Percentiles rank a stretch among this genome's conserved stretches.
These are phyloP conservation scores for Ustilago xerochloae DNA, from an alignment of 1,284 basidiomycete species.

Conservation along the genomic window DNA sequence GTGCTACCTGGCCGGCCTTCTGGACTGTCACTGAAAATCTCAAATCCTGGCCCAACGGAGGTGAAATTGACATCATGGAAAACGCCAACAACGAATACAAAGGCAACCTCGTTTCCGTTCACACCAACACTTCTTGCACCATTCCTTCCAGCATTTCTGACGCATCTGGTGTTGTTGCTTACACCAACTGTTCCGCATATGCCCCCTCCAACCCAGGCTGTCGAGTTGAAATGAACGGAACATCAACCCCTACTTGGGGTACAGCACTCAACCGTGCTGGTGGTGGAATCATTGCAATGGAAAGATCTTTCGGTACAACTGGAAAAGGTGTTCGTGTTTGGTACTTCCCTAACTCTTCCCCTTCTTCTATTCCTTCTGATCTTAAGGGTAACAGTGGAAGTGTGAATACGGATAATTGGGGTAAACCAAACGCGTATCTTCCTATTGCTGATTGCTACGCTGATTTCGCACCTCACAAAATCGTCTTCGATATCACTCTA, in stretches of 20 bases:
- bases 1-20: constrained; percentile 66
- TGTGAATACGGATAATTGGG: constrained; percentile 56
- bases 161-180: constrained; percentile 46
- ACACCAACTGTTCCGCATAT: constrained; percentile 57
- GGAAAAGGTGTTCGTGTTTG: constrained; percentile 64
- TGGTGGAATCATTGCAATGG: constrained; percentile 64
- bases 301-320: constrained; percentile 56
- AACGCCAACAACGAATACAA: constrained; percentile 63
- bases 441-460: constrained; percentile 53
- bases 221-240: constrained; percentile 56
- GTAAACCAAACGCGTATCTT: constrained; percentile 55
- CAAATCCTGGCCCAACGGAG: constrained; percentile 58
- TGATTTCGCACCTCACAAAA: constrained; percentile 57
- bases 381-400: constrained; percentile 32
- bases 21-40: constrained; percentile 62
- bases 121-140: constrained; percentile 53
- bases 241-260: constrained; percentile 56
- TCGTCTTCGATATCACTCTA: constrained; percentile 64
- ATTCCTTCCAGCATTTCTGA: constrained; percentile 21
- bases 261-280: constrained; percentile 52
- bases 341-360: constrained; percentile 53
- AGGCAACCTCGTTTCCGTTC: constrained; percentile 52
- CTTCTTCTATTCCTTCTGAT: constrained; percentile 45
- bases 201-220: constrained; percentile 54
- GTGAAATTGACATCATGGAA: constrained; percentile 67